Base-by-base conservation (phyloP, 2,329 filamentous ascomycete species). In the Cephalotrichum gorgonifer region DNA sequence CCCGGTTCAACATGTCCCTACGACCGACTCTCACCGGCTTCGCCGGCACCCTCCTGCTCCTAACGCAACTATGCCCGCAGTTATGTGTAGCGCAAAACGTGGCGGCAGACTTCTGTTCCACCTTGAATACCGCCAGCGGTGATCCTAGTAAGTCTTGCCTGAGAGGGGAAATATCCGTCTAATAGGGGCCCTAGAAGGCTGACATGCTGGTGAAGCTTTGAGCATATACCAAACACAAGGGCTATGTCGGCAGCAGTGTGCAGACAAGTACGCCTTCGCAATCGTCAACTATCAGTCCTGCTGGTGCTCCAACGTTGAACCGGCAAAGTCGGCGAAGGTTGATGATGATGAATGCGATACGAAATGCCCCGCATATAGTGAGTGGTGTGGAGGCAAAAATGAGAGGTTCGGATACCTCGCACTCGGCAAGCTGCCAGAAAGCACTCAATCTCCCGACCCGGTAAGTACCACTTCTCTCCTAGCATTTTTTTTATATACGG, bases 241-340 rank as follows among this genome's bases (percentile, higher is more conserved):
- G 27, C 73, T 81, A 12, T 91, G 86, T 60, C 66, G 71, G 45
- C 67, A 76, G 44, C 73, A 73, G 44, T 91, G 86, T 64, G 57
- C 64, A 25, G 58, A 60, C 20, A 56, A 70, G 15, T 85, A 73
- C 54, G 84, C 85, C 35, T 86, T 83, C 53, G 85, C 83, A 54
- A 70, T 91, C 44, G 68, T 89, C 1, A 76, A 87, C 56, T 72
- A 65, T 15, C 69, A 78, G 28, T 64, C 72, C 47, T 91, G 86
- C 61, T 91, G 85, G 85, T 91, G 86, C 62, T 83, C 83, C 33
- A 75, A 88, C 60, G 81, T 81, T 57, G 72, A 73, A 2, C 86
- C 86, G 8, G 68, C 69, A 45, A 54, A 66, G 28, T 60, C 58
- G 20, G 62, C 60, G 28, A 61, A 70, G 49, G 66, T 72, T 46